These are phyloP conservation scores for Malassezia sp. DNA, from an alignment of 1,284 basidiomycete genomes.

Conservation along the genomic window DNA sequence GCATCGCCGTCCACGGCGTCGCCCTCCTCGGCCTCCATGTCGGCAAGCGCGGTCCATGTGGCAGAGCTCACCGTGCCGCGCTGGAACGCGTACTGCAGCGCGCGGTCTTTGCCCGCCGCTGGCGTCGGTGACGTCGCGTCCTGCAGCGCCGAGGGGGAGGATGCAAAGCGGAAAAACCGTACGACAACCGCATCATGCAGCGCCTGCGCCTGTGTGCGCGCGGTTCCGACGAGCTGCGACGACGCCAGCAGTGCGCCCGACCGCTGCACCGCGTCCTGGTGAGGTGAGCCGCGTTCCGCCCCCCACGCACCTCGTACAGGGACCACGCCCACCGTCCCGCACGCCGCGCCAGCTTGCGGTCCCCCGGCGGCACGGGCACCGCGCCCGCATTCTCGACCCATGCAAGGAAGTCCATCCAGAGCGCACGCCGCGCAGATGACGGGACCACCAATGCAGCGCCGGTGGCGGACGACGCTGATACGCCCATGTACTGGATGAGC, in stretches of 20 bases:
- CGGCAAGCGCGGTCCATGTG: slow-evolving; percentile 8
- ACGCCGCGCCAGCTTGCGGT: background rate
- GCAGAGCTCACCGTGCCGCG: slow-evolving; percentile 6
- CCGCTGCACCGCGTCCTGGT: slow-evolving; percentile 7
- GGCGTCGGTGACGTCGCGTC: background rate
- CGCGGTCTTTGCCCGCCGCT: background rate
- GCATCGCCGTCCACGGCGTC: background rate
- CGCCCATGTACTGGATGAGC: slow-evolving; percentile 1
- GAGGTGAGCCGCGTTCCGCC: too few species aligned
- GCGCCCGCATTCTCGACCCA: slow-evolving; percentile 2
- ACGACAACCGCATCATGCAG: slow-evolving; percentile 13
- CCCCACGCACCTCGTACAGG: too few species aligned
- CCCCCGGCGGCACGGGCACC: background rate
- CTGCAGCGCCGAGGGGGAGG: background rate
- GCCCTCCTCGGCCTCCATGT: background rate
- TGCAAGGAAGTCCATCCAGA: slow-evolving; percentile 12
- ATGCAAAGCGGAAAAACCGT: background rate
- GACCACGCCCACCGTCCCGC: slow-evolving; percentile 10
- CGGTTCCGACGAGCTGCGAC: slow-evolving; percentile 9
- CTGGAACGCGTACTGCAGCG: background rate
- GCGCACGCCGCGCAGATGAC: background rate
- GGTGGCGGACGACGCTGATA: background rate
- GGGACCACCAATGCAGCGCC: background rate
- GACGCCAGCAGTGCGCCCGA: slow-evolving; percentile 12
- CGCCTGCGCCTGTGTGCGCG: slow-evolving; percentile 11